Conservation (phyloP, 148 eudicot species). For the Nepenthes gracilis region DNA sequence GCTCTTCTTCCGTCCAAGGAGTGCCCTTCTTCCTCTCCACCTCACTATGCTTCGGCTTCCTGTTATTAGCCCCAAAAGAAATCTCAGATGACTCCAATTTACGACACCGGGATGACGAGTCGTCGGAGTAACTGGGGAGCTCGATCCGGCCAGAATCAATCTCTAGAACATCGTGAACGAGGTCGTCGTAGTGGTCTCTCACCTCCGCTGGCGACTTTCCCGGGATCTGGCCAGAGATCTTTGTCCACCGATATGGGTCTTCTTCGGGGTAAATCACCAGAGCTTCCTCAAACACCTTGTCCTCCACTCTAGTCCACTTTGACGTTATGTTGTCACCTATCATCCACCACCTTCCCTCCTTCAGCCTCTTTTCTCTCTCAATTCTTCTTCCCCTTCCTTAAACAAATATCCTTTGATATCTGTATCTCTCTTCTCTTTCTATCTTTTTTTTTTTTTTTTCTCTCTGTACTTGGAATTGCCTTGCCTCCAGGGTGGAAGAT, state of each 20-base stretch:
- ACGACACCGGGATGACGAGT: conserved; percentile 5
- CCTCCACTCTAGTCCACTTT: conserved; percentile 8
- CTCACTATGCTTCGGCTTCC: conserved; percentile 12
- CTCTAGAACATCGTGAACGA: conserved; percentile 24
- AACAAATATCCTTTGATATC: too few relatives aligned
- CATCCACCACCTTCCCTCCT: too few relatives aligned
- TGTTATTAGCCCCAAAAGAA: conserved; percentile 12
- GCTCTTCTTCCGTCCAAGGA: conserved; percentile 48
- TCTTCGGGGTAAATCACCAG: conserved; percentile 6
- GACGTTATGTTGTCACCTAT: not conserved
- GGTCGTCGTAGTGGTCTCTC: conserved; percentile 19
- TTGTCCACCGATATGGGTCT: conserved; percentile 21
- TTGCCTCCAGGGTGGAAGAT: too few relatives aligned
- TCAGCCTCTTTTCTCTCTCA: too few relatives aligned
- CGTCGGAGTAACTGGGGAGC: conserved; percentile 26
- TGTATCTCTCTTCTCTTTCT: too few relatives aligned
- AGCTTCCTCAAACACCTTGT: conserved; percentile 13
- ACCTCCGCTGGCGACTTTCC: conserved; percentile 23
- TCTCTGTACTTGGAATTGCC: too few relatives aligned
- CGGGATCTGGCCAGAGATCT: conserved; percentile 21
- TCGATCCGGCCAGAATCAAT: conserved; percentile 34
- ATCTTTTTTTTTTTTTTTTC: too few relatives aligned
- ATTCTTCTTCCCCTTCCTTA: too few relatives aligned
- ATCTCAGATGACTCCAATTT: conserved; percentile 12
- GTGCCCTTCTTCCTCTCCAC: conserved; percentile 38